Base-by-base conservation (phyloP, 2,329 filamentous ascomycete genomes). In the Diaporthe australafricana region DNA sequence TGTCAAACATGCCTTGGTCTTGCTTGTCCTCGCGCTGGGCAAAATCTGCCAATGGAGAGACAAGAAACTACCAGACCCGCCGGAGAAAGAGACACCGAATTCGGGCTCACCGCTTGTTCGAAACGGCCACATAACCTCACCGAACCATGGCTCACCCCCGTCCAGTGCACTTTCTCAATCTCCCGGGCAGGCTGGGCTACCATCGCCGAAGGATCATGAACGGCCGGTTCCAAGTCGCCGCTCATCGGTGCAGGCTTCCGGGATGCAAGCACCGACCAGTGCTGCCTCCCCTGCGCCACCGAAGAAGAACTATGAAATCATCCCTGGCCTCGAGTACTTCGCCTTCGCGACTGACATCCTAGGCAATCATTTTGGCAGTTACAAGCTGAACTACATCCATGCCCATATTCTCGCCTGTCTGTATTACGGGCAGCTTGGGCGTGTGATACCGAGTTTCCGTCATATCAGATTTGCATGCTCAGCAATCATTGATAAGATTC, bases 251-350 rank as follows among this genome's bases (percentile, higher is more conserved):
- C 86, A 91, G 30, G 67, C 71, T 50, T 62, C 70, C 16, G 67
- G 67, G 4, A 47, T 60, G 50, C 57, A 66, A 40, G 72, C 63
- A 14, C 72, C 72, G 12, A 73, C 72, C 42, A 56, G 77, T 85
- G 81, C 2, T 73, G 75, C 74, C 52, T 75, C 16, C 35, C 71
- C 53, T 60, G 72, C 66, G 3, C 74, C 75, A 9, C 72, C 78
- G 8, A 84, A 79, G 75, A 75, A 88, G 76, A 98, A 97, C 78
- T 87, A 96, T 65, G 95, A 98, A 77, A 88, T 93, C 8, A 93
- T 98, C 73, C 96, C 96, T 0, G 96, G 96, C 0, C 84, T 98
- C 71, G 93, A 95, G 38, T 98, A 98, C 79, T 98, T 95, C 80
- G 93, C 93, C 1, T 91, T 93, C 73, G 96, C 95, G 2, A 92